Conservation (phyloP, 1,284 basidiomycete species). For the Coniferiporia sulphurascens region DNA sequence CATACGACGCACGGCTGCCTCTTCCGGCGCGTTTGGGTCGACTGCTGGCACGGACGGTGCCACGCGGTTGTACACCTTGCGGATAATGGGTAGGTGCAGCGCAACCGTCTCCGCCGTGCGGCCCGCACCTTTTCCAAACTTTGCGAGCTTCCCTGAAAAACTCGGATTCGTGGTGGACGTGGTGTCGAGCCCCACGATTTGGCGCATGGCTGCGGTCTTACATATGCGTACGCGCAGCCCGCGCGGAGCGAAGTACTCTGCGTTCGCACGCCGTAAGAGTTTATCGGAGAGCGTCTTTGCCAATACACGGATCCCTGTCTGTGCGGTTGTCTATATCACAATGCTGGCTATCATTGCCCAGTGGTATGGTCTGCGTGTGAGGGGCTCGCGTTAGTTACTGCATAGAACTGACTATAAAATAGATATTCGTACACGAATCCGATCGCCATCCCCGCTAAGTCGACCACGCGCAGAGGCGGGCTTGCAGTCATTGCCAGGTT, state of each 20-base stretch:
- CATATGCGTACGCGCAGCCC: conserved; percentile 21
- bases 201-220: conserved; percentile 20
- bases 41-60: conserved; percentile 3
- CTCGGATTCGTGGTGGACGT: neutral
- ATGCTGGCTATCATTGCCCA: no score
- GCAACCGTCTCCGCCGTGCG: neutral
- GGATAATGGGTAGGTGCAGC: conserved; percentile 2
- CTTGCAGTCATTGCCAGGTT: conserved; percentile 11
- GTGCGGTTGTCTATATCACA: no score
- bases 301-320: no score
- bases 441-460: neutral
- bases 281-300: no score
- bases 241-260: conserved; percentile 19
- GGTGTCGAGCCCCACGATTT: conserved; percentile 8
- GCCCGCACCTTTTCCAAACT: neutral
- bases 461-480: neutral
- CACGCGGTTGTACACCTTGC: neutral
- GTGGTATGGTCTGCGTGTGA: no score
- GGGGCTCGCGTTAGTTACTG: no score
- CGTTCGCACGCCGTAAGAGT: conserved; percentile 14
- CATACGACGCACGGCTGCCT: neutral
- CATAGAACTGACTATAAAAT: neutral
- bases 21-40: neutral
- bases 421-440: neutral
- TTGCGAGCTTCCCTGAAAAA: neutral